These are phyloP conservation scores for Myxozyma neotropica DNA, from an alignment of 805 yeast genomes.

Conservation along the genomic window DNA sequence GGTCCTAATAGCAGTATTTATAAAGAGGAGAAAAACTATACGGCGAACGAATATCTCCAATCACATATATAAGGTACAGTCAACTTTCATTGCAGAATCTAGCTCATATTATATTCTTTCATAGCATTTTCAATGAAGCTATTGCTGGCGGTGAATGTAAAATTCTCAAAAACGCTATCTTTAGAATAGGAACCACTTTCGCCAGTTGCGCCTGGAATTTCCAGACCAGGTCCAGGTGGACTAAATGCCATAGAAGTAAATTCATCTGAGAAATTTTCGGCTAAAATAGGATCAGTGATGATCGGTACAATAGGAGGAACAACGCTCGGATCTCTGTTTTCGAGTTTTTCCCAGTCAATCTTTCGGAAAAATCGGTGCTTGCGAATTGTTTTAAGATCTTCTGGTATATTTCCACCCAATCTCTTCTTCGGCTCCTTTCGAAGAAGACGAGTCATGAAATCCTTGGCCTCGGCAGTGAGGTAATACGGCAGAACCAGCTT, in stretches of 20 bases:
- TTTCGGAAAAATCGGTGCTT: constrained; percentile 76
- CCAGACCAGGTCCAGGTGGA: constrained; percentile 31
- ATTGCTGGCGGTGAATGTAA: constrained; percentile 31
- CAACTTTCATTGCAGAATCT: neutral
- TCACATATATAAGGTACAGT: too few relatives aligned
- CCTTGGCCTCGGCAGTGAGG: constrained; percentile 77
- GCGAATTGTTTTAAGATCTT: constrained; percentile 55
- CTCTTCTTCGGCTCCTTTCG: constrained; percentile 73
- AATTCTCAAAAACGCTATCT: constrained; percentile 24
- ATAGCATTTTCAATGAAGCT: constrained; percentile 32
- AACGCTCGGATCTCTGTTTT: constrained; percentile 50
- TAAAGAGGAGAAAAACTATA: too few relatives aligned
- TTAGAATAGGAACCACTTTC: neutral
- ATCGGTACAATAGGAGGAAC: constrained; percentile 82
- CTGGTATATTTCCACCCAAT: constrained; percentile 52
- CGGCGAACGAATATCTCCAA: too few relatives aligned
- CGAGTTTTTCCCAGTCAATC: constrained; percentile 66
- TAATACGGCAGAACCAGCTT: constrained; percentile 74
- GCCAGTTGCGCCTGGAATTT: constrained; percentile 8
- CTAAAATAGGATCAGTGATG: constrained; percentile 75
- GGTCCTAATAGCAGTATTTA: too few relatives aligned
- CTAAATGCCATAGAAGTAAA: constrained; percentile 64
- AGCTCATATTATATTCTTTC: constrained; percentile 1
- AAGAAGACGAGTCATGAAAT: constrained; percentile 63
- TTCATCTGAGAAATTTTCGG: constrained; percentile 81